Conservation (phyloP, 2,329 filamentous ascomycete genomes). For the Phialemoniopsis sp. region DNA sequence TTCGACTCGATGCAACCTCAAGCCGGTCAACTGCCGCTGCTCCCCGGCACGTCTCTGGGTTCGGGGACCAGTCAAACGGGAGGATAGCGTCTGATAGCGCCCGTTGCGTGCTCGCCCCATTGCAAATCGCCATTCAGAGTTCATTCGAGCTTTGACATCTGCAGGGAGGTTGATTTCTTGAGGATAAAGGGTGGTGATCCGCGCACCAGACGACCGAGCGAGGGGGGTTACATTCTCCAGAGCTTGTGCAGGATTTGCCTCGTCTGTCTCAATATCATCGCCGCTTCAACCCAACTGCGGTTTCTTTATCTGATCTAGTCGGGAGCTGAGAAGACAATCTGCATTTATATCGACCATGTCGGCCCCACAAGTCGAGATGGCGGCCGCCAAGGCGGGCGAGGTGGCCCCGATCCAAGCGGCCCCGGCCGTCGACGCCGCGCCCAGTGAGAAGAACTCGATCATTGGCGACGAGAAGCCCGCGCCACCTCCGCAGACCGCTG, state of each 20-base stretch:
- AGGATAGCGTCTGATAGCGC: background rate
- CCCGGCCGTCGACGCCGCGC: background rate
- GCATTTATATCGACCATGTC: background rate
- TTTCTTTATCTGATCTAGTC: too few relatives aligned
- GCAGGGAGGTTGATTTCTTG: background rate
- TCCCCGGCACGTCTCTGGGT: too few relatives aligned
- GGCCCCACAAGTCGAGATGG: background rate
- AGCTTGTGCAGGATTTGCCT: too few relatives aligned
- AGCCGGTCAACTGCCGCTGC: background rate
- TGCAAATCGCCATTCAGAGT: background rate
- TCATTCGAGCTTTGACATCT: background rate
- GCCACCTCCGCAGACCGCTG: background rate
- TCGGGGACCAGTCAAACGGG: background rate
- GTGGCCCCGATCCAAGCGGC: too few relatives aligned
- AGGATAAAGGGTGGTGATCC: too few relatives aligned
- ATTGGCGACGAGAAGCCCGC: background rate
- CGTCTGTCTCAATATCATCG: too few relatives aligned
- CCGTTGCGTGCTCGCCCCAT: background rate
- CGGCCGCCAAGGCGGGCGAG: background rate
- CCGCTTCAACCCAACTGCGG: too few relatives aligned
- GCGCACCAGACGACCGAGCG: too few relatives aligned
- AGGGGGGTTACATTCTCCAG: too few relatives aligned
- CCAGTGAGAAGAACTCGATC: conserved; percentile 1
- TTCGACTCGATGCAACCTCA: background rate
- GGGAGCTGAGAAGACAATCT: too few relatives aligned